Base-by-base conservation (phyloP, 148 eudicot genomes). In the Agrostemma githago region DNA sequence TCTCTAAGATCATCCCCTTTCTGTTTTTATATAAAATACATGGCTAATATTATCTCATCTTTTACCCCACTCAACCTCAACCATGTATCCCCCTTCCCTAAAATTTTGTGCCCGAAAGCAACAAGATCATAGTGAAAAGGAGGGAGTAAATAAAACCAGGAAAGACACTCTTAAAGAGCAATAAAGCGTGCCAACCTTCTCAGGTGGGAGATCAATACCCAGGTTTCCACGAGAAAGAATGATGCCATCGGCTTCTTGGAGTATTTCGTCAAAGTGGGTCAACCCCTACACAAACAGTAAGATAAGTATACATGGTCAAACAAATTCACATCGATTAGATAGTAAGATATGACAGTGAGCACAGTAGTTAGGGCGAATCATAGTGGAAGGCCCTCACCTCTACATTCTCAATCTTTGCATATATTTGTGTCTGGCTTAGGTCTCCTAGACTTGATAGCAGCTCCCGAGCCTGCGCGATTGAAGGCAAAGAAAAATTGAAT, bases 141-240 rank as follows among this genome's bases (percentile, higher is more conserved):
- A 37, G 20, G 44, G 34, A 40, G 34, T 26, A 26, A 26, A 26
- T 1, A 26, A 34, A 19, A 53, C 40, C 5, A 26, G 6, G 4
- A 68, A n/a, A 3, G 39, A 42, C 39, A 58, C 5, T 16, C 2
- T 44, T 3, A n/a, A 39, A 72, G 42, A 54, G 40, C 42, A 17
- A 72, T 34, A 54, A 56, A 42, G 72, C 12, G 6, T 48, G 19
- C 79, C 57, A 76, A 93, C 98, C 98, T 93, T 93, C 82, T 93
- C 95, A 3, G 97, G 94, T 74, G 98, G 97, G 44, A 91, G 98
- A 89, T 93, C 98, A 57, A 93, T 91, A 20, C 98, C 98, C 86
- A 93, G 90, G 84, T 90, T 93, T 77, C 98, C 98, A 76, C 98
- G 98, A 8, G 98, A 93, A 77, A 93, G 94, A 65, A 93, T 93